These are phyloP conservation scores for Endocalyx cinctus DNA, from an alignment of 2,329 filamentous ascomycete species.

Conservation along the genomic window DNA sequence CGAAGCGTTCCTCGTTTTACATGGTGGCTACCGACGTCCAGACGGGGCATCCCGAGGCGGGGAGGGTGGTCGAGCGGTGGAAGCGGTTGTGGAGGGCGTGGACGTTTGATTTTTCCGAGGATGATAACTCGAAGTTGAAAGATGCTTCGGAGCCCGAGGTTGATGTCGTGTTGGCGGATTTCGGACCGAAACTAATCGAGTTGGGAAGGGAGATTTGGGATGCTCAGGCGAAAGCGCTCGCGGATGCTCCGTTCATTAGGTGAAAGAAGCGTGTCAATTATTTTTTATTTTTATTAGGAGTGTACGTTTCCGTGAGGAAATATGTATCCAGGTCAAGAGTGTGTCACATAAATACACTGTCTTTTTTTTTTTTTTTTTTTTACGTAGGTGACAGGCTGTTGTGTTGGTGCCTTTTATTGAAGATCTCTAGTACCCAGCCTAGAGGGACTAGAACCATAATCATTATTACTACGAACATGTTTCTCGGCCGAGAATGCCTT, in stretches of 20 bases:
- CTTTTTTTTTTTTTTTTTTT: too few relatives aligned
- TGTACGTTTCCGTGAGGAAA: too few relatives aligned
- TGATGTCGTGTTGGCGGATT: conserved; percentile 26
- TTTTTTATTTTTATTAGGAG: too few relatives aligned
- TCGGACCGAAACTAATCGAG: conserved; percentile 28
- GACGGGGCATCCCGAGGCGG: conserved; percentile 25
- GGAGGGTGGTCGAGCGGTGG: conserved; percentile 33
- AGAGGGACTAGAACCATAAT: too few relatives aligned
- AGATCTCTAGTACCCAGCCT: too few relatives aligned
- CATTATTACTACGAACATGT: too few relatives aligned
- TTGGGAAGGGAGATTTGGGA: conserved; percentile 30
- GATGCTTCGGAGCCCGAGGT: conserved; percentile 14
- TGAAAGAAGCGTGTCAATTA: too few relatives aligned
- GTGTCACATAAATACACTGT: too few relatives aligned
- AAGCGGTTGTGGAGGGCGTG: conserved; percentile 33
- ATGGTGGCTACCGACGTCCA: conserved; percentile 42
- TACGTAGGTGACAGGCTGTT: too few relatives aligned
- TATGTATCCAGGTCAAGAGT: too few relatives aligned
- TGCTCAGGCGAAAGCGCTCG: conserved; percentile 28
- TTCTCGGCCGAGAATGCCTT: too few relatives aligned
- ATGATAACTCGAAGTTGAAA: conserved; percentile 6
- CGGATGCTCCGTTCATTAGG: conserved; percentile 23
- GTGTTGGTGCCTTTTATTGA: too few relatives aligned
- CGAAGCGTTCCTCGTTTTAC: conserved; percentile 47
- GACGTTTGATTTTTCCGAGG: conserved; percentile 32